Conservation (phyloP, 345 rosid genomes). For the Firmiana major region DNA sequence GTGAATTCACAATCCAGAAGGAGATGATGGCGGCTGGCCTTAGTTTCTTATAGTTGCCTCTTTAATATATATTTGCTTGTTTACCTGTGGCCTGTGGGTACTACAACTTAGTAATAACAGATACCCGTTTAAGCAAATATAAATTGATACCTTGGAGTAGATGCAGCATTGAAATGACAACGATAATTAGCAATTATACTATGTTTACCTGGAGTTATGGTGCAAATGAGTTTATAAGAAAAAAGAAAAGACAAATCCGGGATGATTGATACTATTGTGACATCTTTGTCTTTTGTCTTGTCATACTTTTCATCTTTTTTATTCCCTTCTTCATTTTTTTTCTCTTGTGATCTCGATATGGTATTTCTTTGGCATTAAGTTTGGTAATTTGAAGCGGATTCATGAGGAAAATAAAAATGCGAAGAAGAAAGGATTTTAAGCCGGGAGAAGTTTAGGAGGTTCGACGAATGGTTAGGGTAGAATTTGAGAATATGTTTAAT, state of each 20-base stretch:
- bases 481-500: too few relatives aligned
- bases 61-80: background rate
- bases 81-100: too few relatives aligned
- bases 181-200: too few relatives aligned
- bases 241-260: too few relatives aligned
- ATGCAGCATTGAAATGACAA: background rate
- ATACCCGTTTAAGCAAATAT: too few relatives aligned
- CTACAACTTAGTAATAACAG: too few relatives aligned
- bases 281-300: background rate
- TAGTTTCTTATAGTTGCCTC: background rate
- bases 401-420: background rate
- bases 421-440: background rate
- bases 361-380: background rate
- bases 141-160: background rate
- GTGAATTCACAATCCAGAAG: background rate
- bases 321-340: background rate
- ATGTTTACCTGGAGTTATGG: too few relatives aligned
- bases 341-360: background rate
- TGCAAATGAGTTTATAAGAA: too few relatives aligned
- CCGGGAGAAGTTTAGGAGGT: too few relatives aligned
- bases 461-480: too few relatives aligned
- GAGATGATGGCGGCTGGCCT: background rate
- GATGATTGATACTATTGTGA: too few relatives aligned
- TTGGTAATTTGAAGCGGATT: background rate
- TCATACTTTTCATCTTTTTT: background rate